A percentile compares a stretch with the other conserved stretches of the same genome.
Evolutionary conservation across 768 basidiomycete genomes (phyloP).

Genomic region (Glaciozyma antarctica): DNA sequence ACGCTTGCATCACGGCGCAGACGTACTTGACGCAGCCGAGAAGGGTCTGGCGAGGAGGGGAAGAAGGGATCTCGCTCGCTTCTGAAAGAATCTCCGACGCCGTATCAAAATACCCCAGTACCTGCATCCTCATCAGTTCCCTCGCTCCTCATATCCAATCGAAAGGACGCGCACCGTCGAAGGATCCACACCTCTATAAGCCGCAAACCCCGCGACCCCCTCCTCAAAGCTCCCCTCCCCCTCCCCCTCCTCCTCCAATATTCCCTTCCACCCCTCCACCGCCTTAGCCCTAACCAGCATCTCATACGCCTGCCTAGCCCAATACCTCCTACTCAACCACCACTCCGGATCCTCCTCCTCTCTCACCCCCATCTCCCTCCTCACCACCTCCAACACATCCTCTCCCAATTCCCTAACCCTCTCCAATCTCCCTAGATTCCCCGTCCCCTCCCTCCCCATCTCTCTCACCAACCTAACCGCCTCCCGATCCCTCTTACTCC

Average conservation of each 20-base stretch:
- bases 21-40: background rate
- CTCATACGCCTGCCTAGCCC: background rate
- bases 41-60: background rate
- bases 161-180: too few species aligned
- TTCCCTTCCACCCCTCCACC: conserved; percentile 7
- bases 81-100: too few species aligned
- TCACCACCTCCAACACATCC: conserved; percentile 6
- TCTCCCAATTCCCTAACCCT: conserved; percentile 7
- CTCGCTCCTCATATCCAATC: conserved; percentile 2
- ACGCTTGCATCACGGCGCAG: background rate
- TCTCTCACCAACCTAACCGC: background rate
- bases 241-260: background rate
- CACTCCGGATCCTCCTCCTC: background rate
- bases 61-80: background rate
- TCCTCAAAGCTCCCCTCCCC: conserved; percentile 11
- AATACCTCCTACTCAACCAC: conserved; percentile 11
- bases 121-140: background rate
- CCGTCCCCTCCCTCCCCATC: background rate
- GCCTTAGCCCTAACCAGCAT: conserved; percentile 15
- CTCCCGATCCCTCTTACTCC: background rate
- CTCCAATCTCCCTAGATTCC: background rate
- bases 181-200: conserved; percentile 3
- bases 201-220: conserved; percentile 15
- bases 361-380: background rate
- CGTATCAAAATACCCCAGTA: background rate